Evolutionary conservation across 148 eudicot species (phyloP).

Genomic region (Spergularia marina): DNA sequence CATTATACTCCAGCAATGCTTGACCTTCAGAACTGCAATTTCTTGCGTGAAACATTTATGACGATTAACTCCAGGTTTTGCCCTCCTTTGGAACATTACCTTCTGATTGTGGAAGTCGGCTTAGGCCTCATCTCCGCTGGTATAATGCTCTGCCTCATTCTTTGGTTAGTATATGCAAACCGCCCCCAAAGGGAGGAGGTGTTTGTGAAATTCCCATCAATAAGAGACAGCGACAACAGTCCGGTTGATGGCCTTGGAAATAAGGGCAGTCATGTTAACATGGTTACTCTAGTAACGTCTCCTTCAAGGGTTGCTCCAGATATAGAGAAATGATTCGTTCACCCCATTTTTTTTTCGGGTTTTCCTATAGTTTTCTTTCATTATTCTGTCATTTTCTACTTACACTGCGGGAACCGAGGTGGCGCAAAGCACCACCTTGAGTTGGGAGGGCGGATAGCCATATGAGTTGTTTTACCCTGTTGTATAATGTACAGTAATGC

Average conservation of each 20-base stretch:
- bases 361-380: neutral
- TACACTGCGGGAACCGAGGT: constrained; percentile 28
- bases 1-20: constrained; percentile 79
- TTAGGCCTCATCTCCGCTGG: constrained; percentile 80
- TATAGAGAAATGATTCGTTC: constrained; percentile 18
- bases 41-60: constrained; percentile 68
- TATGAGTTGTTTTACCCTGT: neutral
- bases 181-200: constrained; percentile 97
- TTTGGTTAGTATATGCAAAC: constrained; percentile 85
- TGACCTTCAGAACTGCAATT: constrained; percentile 77
- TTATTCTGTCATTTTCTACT: neutral
- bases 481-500: constrained; percentile 5
- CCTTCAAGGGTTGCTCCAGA: constrained; percentile 39
- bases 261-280: constrained; percentile 25
- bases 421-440: constrained; percentile 58
- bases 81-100: constrained; percentile 67
- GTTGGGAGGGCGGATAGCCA: constrained; percentile 24
- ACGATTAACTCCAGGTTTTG: constrained; percentile 59
- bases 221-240: constrained; percentile 25
- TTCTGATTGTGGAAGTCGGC: constrained; percentile 55
- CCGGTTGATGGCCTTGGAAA: constrained; percentile 22
- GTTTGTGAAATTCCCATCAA: constrained; percentile 57
- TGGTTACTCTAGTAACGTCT: constrained; percentile 27
- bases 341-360: neutral
- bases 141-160: constrained; percentile 77